These are phyloP conservation scores for Botrytis elliptica DNA, from an alignment of 2,329 filamentous ascomycete genomes.

Conservation along the genomic window DNA sequence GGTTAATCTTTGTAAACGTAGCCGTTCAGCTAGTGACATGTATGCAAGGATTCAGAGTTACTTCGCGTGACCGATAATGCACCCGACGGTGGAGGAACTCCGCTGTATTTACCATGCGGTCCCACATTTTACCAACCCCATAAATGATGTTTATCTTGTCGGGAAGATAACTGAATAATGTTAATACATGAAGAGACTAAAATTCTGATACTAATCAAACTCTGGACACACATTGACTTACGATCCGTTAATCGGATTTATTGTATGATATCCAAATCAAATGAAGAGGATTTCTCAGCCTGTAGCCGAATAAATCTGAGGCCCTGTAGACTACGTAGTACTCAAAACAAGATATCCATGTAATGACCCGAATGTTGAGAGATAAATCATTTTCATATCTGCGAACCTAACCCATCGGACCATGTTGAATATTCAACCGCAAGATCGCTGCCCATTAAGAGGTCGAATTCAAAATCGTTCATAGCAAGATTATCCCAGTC, in stretches of 20 bases:
- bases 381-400: not conserved
- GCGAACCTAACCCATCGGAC: not conserved
- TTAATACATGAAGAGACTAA: not conserved
- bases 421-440: constrained; percentile 15
- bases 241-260: not conserved
- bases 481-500: constrained; percentile 21
- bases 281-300: not conserved
- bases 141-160: constrained; percentile 3
- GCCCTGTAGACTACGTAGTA: not conserved
- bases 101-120: not conserved
- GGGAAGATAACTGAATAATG: constrained; percentile 12
- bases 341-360: not conserved
- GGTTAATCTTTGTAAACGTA: not conserved
- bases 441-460: constrained; percentile 21
- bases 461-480: constrained; percentile 23
- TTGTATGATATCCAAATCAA: not conserved
- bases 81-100: constrained; percentile 18
- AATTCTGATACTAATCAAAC: not conserved
- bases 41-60: constrained; percentile 1
- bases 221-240: not conserved
- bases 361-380: not conserved
- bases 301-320: not conserved
- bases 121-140: constrained; percentile 13
- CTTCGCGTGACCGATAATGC: constrained; percentile 11
- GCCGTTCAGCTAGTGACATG: constrained; percentile 6